These are phyloP conservation scores for Tetradesmus obliquus DNA, from an alignment of 139 green algal genomes.

Conservation along the genomic window DNA sequence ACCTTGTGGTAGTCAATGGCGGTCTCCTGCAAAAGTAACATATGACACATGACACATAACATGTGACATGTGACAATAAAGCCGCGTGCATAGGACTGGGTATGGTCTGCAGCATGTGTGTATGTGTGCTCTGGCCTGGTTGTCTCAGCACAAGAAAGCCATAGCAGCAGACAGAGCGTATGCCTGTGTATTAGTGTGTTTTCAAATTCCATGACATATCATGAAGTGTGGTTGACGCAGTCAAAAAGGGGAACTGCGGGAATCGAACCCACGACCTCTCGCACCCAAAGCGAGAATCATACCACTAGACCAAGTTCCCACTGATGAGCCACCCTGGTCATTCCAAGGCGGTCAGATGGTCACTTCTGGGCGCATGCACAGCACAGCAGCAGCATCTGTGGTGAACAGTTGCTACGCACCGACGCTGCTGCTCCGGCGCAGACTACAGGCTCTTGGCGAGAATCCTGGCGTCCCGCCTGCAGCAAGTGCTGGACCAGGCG, in stretches of 20 bases:
- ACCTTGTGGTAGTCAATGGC: conserved; percentile 29
- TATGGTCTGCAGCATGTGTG: too few relatives aligned
- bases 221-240: too few relatives aligned
- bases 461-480: too few relatives aligned
- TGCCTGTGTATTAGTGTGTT: too few relatives aligned
- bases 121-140: too few relatives aligned
- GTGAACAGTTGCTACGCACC: background rate
- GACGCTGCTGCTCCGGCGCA: background rate
- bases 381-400: background rate
- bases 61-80: too few relatives aligned
- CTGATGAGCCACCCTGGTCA: background rate
- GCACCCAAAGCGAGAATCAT: background rate
- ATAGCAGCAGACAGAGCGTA: too few relatives aligned
- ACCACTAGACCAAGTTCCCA: background rate
- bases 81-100: too few relatives aligned
- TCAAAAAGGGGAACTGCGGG: background rate
- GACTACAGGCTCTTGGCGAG: too few relatives aligned
- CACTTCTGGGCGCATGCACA: background rate
- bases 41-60: background rate
- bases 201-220: too few relatives aligned
- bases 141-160: too few relatives aligned
- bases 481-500: too few relatives aligned
- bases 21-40: background rate
- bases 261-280: background rate
- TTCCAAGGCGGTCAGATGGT: background rate